These are phyloP conservation scores for Cystofilobasidium macerans DNA, from an alignment of 768 basidiomycete species.

Conservation along the genomic window DNA sequence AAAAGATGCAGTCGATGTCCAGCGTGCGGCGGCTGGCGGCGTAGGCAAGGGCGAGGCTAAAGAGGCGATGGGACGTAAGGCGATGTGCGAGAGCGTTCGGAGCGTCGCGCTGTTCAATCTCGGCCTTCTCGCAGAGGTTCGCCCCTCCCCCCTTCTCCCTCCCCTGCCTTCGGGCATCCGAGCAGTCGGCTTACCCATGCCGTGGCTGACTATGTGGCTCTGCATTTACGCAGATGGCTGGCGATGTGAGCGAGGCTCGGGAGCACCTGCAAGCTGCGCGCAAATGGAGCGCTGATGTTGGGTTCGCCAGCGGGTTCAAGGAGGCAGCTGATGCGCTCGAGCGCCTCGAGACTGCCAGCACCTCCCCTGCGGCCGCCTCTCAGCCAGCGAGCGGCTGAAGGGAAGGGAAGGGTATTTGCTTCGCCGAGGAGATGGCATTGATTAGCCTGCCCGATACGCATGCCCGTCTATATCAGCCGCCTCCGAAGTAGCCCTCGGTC, in stretches of 20 bases:
- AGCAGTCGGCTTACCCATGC: too few relatives aligned
- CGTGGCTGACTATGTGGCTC: background rate
- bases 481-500: too few relatives aligned
- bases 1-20: too few relatives aligned
- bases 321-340: background rate
- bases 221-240: background rate
- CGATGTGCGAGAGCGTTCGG: conserved; percentile 19
- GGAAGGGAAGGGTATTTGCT: too few relatives aligned
- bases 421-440: too few relatives aligned
- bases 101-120: conserved; percentile 23
- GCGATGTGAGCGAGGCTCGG: background rate
- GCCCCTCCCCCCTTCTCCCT: background rate
- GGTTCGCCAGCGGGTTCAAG: background rate
- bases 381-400: too few relatives aligned
- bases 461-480: too few relatives aligned
- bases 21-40: too few relatives aligned
- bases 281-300: background rate
- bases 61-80: background rate
- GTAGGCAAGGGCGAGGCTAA: too few relatives aligned
- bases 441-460: too few relatives aligned
- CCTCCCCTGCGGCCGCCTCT: too few relatives aligned
- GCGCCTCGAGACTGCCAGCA: too few relatives aligned
- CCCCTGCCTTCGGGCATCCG: background rate
- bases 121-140: conserved; percentile 11
- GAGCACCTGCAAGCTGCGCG: background rate